These are phyloP conservation scores for Candida boidinii DNA, from an alignment of 805 yeast genomes.

Conservation along the genomic window DNA sequence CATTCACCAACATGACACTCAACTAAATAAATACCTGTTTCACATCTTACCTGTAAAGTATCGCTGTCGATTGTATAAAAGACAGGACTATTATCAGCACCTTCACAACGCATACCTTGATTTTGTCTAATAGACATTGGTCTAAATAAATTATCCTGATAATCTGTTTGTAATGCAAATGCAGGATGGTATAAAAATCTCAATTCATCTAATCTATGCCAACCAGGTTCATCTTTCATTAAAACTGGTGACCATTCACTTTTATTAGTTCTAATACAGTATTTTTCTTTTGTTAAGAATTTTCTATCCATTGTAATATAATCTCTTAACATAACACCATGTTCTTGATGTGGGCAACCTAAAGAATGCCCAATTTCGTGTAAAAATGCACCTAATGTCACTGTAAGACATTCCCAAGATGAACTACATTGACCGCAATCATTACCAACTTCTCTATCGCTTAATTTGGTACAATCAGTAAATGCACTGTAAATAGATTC, in stretches of 20 bases:
- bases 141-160: slow-evolving; percentile 31
- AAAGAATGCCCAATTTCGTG: slow-evolving; percentile 91
- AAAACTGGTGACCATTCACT: slow-evolving; percentile 40
- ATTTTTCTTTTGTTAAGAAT: slow-evolving; percentile 64
- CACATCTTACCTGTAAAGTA: slow-evolving; percentile 37
- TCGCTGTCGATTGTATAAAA: slow-evolving; percentile 38
- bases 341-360: slow-evolving; percentile 87
- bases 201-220: slow-evolving; percentile 78
- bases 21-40: slow-evolving; percentile 64
- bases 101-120: slow-evolving; percentile 24
- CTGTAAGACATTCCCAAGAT: slow-evolving; percentile 81
- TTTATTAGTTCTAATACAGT: slow-evolving; percentile 43
- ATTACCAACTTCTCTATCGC: slow-evolving; percentile 73
- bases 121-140: slow-evolving; percentile 19
- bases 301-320: slow-evolving; percentile 75
- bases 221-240: slow-evolving; percentile 65
- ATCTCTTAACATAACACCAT: slow-evolving; percentile 87
- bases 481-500: slow-evolving; percentile 64
- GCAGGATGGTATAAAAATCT: slow-evolving; percentile 78
- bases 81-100: slow-evolving; percentile 31
- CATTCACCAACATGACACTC: slow-evolving; percentile 61
- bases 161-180: slow-evolving; percentile 64
- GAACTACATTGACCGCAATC: slow-evolving; percentile 80
- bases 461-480: slow-evolving; percentile 60
- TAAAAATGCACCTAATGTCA: slow-evolving; percentile 89